Evolutionary conservation across 139 green algal genomes (phyloP).

Genomic region (Chlamydomonas sphaeroides): DNA sequence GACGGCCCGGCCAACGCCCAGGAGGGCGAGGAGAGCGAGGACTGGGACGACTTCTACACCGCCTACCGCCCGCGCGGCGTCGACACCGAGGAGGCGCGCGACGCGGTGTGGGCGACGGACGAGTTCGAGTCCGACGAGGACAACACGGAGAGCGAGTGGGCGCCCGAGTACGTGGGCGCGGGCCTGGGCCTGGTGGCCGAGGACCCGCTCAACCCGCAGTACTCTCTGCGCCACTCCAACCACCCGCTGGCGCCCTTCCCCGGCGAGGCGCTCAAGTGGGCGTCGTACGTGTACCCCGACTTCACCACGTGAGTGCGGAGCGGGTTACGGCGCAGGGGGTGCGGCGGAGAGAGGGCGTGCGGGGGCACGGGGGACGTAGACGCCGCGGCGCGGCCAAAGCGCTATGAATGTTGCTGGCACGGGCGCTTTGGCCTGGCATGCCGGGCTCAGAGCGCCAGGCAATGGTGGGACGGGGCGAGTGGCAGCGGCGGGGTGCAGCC

Average conservation of each 20-base stretch:
- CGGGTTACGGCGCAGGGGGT: neutral
- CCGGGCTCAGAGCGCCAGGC: too few relatives aligned
- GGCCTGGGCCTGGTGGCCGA: slow-evolving; percentile 62
- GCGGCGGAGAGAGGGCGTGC: neutral
- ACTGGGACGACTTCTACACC: slow-evolving; percentile 67
- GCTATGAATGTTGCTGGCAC: too few relatives aligned
- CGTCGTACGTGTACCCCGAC: slow-evolving; percentile 88
- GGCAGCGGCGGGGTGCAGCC: too few relatives aligned
- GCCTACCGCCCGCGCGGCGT: slow-evolving; percentile 58
- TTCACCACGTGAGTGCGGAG: slow-evolving; percentile 83
- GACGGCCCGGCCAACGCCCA: slow-evolving; percentile 39
- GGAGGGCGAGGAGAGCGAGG: slow-evolving; percentile 60
- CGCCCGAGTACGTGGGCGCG: slow-evolving; percentile 70
- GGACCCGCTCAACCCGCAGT: slow-evolving; percentile 78
- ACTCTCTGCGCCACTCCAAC: slow-evolving; percentile 70
- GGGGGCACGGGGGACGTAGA: too few relatives aligned
- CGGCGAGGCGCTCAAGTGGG: slow-evolving; percentile 89
- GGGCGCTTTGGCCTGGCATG: too few relatives aligned
- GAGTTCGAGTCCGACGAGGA: slow-evolving; percentile 75
- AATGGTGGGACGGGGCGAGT: too few relatives aligned
- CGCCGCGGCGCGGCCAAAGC: too few relatives aligned
- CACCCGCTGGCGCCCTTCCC: slow-evolving; percentile 89
- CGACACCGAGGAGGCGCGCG: slow-evolving; percentile 62
- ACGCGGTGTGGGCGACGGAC: slow-evolving; percentile 71
- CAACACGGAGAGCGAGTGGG: slow-evolving; percentile 71